Conservation (phyloP, 495 filamentous ascomycete genomes). For the Stereocaulon alpinum region DNA sequence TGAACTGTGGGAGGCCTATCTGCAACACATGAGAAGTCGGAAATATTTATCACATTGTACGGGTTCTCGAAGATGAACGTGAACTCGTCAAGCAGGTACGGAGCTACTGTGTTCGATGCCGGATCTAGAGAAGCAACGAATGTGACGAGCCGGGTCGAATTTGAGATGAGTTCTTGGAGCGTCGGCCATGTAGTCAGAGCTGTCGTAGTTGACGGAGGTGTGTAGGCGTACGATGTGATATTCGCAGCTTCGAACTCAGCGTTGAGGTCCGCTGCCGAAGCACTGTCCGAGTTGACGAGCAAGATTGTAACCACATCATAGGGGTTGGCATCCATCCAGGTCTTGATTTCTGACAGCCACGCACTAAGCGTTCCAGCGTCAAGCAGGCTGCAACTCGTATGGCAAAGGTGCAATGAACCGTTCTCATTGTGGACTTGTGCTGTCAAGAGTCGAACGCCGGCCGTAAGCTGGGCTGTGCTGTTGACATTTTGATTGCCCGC, state of each 20-base stretch:
- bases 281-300: slow-evolving; percentile 60
- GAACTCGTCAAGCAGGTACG: slow-evolving; percentile 67
- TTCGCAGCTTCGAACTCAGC: slow-evolving; percentile 46
- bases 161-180: slow-evolving; percentile 52
- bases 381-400: slow-evolving; percentile 50
- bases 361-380: slow-evolving; percentile 54
- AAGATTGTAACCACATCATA: slow-evolving; percentile 70
- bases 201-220: slow-evolving; percentile 35
- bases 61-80: slow-evolving; percentile 67
- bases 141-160: slow-evolving; percentile 52
- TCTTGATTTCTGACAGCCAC: slow-evolving; percentile 53
- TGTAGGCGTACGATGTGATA: slow-evolving; percentile 52
- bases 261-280: slow-evolving; percentile 43
- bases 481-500: slow-evolving; percentile 58
- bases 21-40: slow-evolving; percentile 56
- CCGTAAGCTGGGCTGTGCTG: slow-evolving; percentile 58
- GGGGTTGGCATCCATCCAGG: slow-evolving; percentile 57
- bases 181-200: slow-evolving; percentile 54
- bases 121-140: slow-evolving; percentile 49
- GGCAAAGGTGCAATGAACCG: slow-evolving; percentile 53
- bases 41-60: slow-evolving; percentile 53
- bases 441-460: slow-evolving; percentile 60
- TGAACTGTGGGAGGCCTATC: slow-evolving; percentile 46
- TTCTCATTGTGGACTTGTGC: slow-evolving; percentile 57
- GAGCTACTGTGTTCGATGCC: slow-evolving; percentile 33